Conservation (phyloP, 208 protist species). For the Wallacemonas sp. region DNA sequence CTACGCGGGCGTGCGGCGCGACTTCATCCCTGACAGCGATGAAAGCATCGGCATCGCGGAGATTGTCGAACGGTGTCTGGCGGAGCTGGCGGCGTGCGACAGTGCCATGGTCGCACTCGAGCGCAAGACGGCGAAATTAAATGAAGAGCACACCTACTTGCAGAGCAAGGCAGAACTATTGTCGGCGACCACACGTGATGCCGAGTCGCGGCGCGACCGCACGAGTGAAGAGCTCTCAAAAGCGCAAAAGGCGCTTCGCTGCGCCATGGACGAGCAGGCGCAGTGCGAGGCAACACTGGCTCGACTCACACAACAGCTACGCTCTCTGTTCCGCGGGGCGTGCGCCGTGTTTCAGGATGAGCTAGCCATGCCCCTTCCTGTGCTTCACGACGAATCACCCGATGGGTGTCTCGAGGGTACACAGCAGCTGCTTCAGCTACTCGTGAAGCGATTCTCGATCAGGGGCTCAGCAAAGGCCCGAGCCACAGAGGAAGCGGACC, state of each 20-base stretch:
- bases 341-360: conserved; percentile 13
- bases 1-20: conserved; percentile 3
- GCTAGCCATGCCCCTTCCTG: conserved; percentile 21
- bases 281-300: not conserved
- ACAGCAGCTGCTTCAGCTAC: conserved; percentile 15
- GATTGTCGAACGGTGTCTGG: conserved; percentile 12
- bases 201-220: not conserved
- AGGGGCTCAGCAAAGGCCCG: conserved; percentile 11
- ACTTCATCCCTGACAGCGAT: conserved; percentile 15
- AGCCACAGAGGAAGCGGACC: not conserved
- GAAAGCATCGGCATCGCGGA: conserved; percentile 8
- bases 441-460: conserved; percentile 15
- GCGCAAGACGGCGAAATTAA: not conserved
- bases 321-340: not conserved
- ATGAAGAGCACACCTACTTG: not conserved
- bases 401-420: conserved; percentile 36
- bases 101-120: not conserved
- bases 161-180: not conserved
- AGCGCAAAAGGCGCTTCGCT: not conserved
- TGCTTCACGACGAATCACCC: conserved; percentile 22
- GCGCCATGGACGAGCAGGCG: not conserved
- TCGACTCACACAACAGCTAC: conserved; percentile 3
- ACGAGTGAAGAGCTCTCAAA: not conserved
- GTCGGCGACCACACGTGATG: not conserved
- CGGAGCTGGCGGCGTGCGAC: conserved; percentile 9